Evolutionary conservation across 2,329 filamentous ascomycete species (phyloP).

Genomic region (Aspergillus niger): DNA sequence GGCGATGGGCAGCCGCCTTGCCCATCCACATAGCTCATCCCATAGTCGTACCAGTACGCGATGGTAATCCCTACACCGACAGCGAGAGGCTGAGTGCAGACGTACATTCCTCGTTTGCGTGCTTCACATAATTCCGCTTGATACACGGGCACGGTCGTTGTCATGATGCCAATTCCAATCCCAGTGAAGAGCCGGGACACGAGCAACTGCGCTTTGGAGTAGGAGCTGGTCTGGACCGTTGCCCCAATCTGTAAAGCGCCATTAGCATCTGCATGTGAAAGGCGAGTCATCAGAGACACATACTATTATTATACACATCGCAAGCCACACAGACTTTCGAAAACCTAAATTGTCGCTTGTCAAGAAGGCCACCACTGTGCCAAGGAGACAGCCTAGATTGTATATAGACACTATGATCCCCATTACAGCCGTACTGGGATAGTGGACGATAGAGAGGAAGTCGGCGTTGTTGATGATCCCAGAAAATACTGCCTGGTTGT

Average conservation of each 20-base stretch:
- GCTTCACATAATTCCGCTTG: constrained; percentile 51
- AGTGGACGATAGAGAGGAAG: constrained; percentile 44
- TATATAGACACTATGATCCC: constrained; percentile 50
- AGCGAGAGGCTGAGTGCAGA: constrained; percentile 46
- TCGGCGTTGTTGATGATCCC: constrained; percentile 51
- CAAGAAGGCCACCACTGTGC: constrained; percentile 37
- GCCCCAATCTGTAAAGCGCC: constrained; percentile 33
- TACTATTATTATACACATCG: constrained; percentile 37
- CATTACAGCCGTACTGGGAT: constrained; percentile 40
- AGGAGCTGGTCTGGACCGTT: constrained; percentile 38
- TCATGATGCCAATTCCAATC: constrained; percentile 52
- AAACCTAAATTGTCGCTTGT: constrained; percentile 36
- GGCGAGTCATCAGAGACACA: constrained; percentile 1
- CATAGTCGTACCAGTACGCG: constrained; percentile 38
- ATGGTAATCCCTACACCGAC: constrained; percentile 43
- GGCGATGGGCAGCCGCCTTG: constrained; percentile 51
- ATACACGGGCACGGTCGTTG: constrained; percentile 43
- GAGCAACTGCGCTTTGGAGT: constrained; percentile 35
- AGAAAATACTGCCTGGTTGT: constrained; percentile 54
- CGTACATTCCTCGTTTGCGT: constrained; percentile 46
- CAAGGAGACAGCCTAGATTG: constrained; percentile 46
- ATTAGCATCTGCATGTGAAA: constrained; percentile 2
- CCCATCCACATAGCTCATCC: constrained; percentile 42
- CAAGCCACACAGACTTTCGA: constrained; percentile 37
- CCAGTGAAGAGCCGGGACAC: constrained; percentile 54